A percentile compares a stretch with the other conserved stretches of the same genome.
phyloP scores from a whole-genome alignment of 1,284 basidiomycete species.

The Papiliotrema fonsecae region DNA sequence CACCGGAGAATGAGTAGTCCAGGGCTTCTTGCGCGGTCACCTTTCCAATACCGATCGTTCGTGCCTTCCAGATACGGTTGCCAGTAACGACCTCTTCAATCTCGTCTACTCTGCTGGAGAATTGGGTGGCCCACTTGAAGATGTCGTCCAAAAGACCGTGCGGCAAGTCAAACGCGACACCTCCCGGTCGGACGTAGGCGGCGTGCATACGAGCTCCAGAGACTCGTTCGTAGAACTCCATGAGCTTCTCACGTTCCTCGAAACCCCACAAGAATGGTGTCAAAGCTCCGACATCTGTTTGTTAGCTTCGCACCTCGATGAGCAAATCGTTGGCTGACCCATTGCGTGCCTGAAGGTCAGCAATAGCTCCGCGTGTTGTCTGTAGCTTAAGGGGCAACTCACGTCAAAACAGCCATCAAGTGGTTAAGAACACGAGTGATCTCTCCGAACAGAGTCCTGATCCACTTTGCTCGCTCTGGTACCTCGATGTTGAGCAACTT shows the following conservation, averaged over 20 bases:
- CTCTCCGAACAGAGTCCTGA: constrained; percentile 94
- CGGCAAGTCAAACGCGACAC: constrained; percentile 95
- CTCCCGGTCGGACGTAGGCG: constrained; percentile 96
- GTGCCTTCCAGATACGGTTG: constrained; percentile 96
- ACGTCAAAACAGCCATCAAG: constrained; percentile 92
- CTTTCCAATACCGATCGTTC: constrained; percentile 84
- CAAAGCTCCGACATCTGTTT: constrained; percentile 76
- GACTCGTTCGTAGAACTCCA: constrained; percentile 99
- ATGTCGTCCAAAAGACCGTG: constrained; percentile 96
- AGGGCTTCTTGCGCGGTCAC: constrained; percentile 91
- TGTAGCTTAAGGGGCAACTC: constrained; percentile 10
- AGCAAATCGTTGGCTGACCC: constrained; percentile 5
- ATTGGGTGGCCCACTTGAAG: constrained; percentile 96
- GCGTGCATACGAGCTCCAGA: constrained; percentile 96
- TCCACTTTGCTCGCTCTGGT: constrained; percentile 98
- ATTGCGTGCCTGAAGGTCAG: constrained; percentile 19
- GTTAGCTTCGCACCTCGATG: neutral
- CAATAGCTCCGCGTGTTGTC: too few relatives aligned
- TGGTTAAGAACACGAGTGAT: constrained; percentile 96
- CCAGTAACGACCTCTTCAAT: constrained; percentile 97
- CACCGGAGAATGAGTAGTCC: constrained; percentile 91
- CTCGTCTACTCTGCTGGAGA: constrained; percentile 78
- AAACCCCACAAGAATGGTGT: constrained; percentile 99
- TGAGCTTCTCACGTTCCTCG: constrained; percentile 98
- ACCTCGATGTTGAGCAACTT: constrained; percentile 98